Evolutionary conservation across 257 asterid genomes (phyloP), one percentile per base, ranked within the genome.

Genomic region (Cinchona pubescens): DNA sequence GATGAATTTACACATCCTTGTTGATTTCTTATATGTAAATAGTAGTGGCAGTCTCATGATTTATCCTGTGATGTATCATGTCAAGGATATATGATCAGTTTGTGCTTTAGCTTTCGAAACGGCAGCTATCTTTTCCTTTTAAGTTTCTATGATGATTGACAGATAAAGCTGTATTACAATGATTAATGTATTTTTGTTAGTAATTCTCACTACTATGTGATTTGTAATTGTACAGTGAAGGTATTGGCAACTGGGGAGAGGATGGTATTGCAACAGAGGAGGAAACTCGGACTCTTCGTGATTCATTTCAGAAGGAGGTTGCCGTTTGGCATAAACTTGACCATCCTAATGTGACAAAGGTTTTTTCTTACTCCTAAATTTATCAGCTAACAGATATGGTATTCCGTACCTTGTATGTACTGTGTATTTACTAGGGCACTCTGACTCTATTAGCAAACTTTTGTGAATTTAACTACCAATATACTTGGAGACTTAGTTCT

Each of bases 271-370:
- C 89, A 69, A 87, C 91, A 27, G 88, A 75, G 49, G 88, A 87
- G 37, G 95, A 89, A 79, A 86, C 81, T 51, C 73, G 86, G 51
- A 80, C 87, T 65, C 87, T 89, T 74, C 87, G 88, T 64, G 75
- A 88, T 37, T 85, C 92, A 25, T 87, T 89, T 42, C 84, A 62
- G 53, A 86, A 85, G 75, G 95, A 89, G 82, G 95, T 87, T 65
- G 95, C 90, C 45, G 91, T 89, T 32, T 89, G 91, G 92, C 91
- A 89, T 72, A 89, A 87, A 80, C 92, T 89, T 42, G 90, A 89
- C 76, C 95, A 89, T 76, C 95, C 90, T 46, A 88, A 86, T 58
- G 90, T 88, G 29, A 85, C 92, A 6, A 88, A 86, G 92, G 92
- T 88, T 56, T 38, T n/a, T 71, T n/a, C 64, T 70, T 32, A 23